Conservation (phyloP, 1,139 yeast genomes). For the Trichomonascaceae sp. region DNA sequence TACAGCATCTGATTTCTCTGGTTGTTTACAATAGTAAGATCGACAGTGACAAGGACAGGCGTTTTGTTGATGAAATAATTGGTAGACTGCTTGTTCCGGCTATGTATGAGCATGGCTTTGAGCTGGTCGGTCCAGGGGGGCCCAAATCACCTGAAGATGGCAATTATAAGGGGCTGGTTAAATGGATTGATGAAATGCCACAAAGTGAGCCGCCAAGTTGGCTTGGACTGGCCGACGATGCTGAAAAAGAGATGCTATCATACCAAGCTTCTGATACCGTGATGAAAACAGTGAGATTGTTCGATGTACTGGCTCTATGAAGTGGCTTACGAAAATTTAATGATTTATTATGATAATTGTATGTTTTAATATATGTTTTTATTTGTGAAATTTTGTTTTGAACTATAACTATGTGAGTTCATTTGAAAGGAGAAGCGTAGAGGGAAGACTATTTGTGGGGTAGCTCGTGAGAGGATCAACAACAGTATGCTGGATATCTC, state of each 20-base stretch:
- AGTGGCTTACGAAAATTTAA: not conserved
- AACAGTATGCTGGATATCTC: too few relatives aligned
- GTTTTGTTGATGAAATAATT: slow-evolving; percentile 29
- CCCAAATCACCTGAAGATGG: slow-evolving; percentile 48
- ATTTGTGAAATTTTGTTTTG: not conserved
- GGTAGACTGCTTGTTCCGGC: slow-evolving; percentile 30
- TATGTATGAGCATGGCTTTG: slow-evolving; percentile 35
- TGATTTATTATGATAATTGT: not conserved
- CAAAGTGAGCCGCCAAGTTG: slow-evolving; percentile 55
- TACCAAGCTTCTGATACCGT: slow-evolving; percentile 18
- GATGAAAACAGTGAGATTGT: not conserved
- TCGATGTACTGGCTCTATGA: not conserved
- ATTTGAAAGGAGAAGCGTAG: too few relatives aligned
- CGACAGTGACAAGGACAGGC: slow-evolving; percentile 43
- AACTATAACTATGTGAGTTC: too few relatives aligned
- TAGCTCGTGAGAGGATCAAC: too few relatives aligned
- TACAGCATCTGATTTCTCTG: slow-evolving; percentile 46
- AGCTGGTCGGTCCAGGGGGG: slow-evolving; percentile 15
- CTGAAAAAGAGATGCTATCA: slow-evolving; percentile 33
- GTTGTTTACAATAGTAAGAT: slow-evolving; percentile 74
- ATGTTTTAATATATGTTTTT: not conserved
- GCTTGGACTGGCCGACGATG: slow-evolving; percentile 51
- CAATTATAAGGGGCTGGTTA: slow-evolving; percentile 32
- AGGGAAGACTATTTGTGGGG: too few relatives aligned
- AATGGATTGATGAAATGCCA: slow-evolving; percentile 55